A percentile compares a stretch with the other conserved stretches of the same genome.
These are phyloP conservation scores for Adansonia rubrostipa DNA, from an alignment of 441 rosid species.

Conservation along the genomic window DNA sequence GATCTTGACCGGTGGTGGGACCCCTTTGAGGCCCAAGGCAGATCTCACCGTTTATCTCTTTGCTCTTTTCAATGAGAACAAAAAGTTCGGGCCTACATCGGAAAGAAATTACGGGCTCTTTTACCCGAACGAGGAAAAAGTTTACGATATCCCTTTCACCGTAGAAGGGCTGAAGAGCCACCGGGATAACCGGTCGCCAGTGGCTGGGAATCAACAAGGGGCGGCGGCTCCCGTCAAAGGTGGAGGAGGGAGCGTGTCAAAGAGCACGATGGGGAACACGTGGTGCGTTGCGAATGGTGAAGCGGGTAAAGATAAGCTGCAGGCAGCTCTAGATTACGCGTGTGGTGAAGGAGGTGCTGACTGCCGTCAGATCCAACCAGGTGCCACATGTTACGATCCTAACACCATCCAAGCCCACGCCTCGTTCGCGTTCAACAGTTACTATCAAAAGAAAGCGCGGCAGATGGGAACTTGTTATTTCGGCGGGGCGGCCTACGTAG, in stretches of 20 bases:
- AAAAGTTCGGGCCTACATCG: conserved; percentile 73
- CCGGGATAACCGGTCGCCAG: conserved; percentile 48
- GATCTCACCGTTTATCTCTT: conserved; percentile 83
- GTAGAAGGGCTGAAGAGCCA: conserved; percentile 55
- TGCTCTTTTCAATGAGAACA: conserved; percentile 81
- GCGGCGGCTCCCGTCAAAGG: conserved; percentile 40
- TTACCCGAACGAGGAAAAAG: conserved; percentile 71
- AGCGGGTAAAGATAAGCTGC: conserved; percentile 60
- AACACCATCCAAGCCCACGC: conserved; percentile 84
- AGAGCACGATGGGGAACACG: conserved; percentile 63
- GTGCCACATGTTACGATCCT: conserved; percentile 71
- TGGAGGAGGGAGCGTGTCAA: conserved; percentile 56
- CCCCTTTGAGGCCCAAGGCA: conserved; percentile 74
- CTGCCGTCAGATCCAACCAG: conserved; percentile 74
- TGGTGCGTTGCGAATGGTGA: conserved; percentile 88
- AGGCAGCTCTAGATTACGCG: conserved; percentile 72
- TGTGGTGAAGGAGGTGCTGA: conserved; percentile 93
- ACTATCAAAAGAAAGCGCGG: conserved; percentile 77
- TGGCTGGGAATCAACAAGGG: conserved; percentile 27
- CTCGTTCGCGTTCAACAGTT: conserved; percentile 89
- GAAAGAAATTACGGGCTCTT: conserved; percentile 89
- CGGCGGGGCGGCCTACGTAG: conserved; percentile 80
- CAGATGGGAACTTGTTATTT: conserved; percentile 72
- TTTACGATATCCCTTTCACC: conserved; percentile 73
- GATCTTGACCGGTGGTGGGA: conserved; percentile 79